Conservation (phyloP, 2,329 filamentous ascomycete genomes). For the Ascosphaera apis region DNA sequence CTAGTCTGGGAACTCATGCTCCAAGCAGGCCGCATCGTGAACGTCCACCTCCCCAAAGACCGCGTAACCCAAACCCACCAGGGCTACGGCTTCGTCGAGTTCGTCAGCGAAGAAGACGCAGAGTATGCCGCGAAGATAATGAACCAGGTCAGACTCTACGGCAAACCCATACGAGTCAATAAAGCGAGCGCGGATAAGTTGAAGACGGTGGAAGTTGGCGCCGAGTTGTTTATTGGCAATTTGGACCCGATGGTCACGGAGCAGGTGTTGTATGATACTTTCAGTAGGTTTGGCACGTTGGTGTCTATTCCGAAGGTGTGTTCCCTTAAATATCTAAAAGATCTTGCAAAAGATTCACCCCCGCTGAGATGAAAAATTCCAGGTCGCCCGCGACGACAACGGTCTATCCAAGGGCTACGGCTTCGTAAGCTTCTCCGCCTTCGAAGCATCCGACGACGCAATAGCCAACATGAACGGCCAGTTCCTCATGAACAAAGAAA, state of each 20-base stretch:
- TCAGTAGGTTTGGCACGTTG: constrained; percentile 73
- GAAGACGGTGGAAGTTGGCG: constrained; percentile 77
- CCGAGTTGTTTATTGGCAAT: constrained; percentile 92
- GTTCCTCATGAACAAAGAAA: constrained; percentile 90
- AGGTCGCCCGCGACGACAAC: constrained; percentile 62
- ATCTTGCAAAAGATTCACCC: no score
- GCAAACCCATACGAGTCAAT: constrained; percentile 90
- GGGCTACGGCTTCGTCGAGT: constrained; percentile 97
- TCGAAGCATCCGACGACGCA: constrained; percentile 81
- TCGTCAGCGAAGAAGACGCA: constrained; percentile 81
- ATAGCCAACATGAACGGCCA: constrained; percentile 86
- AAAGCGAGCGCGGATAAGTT: constrained; percentile 88
- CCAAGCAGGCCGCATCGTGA: constrained; percentile 89
- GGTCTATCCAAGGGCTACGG: constrained; percentile 87
- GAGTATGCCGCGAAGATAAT: constrained; percentile 93
- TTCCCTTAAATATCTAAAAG: not conserved
- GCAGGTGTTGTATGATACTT: constrained; percentile 86
- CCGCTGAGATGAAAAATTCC: no score
- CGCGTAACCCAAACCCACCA: constrained; percentile 92
- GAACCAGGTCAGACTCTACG: constrained; percentile 83
- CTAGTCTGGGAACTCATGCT: constrained; percentile 97
- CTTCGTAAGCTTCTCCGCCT: constrained; percentile 80
- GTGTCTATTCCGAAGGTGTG: constrained; percentile 62
- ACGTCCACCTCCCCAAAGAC: constrained; percentile 95
- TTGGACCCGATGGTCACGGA: constrained; percentile 87